Evolutionary conservation across 345 rosid species (phyloP).

Genomic region (Pugionium cornutum): DNA sequence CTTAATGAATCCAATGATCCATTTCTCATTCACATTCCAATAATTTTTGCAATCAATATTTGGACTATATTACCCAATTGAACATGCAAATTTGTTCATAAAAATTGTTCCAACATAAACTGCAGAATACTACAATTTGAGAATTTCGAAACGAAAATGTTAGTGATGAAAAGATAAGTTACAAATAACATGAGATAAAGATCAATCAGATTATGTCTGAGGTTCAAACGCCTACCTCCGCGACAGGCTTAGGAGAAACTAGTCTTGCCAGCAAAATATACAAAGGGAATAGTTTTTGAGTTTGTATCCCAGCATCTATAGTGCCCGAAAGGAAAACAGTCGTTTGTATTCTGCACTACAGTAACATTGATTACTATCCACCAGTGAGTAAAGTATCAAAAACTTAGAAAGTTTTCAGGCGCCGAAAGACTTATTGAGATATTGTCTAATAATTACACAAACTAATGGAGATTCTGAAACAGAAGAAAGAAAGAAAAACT

Average conservation of each 20-base stretch:
- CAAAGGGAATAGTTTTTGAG: conserved; percentile 67
- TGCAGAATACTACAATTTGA: conserved; percentile 77
- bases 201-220: conserved; percentile 2
- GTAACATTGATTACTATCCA: conserved; percentile 21
- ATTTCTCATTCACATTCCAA: no score
- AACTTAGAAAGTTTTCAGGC: not conserved
- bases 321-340: conserved; percentile 56
- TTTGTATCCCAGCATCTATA: conserved; percentile 53
- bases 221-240: conserved; percentile 56
- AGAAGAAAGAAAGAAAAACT: not conserved
- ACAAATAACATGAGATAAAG: conserved; percentile 4
- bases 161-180: conserved; percentile 28
- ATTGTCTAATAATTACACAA: not conserved
- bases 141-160: conserved; percentile 34
- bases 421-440: not conserved
- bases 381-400: not conserved
- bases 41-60: no score
- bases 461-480: not conserved
- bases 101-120: conserved; percentile 19
- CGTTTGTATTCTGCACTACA: conserved; percentile 71
- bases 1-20: no score
- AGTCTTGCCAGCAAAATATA: conserved; percentile 79
- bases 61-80: no score
- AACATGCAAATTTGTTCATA: no score
- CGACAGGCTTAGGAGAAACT: conserved; percentile 51